phyloP scores from a whole-genome alignment of 2,329 filamentous ascomycete genomes.

The Sporothrix brasiliensis region DNA sequence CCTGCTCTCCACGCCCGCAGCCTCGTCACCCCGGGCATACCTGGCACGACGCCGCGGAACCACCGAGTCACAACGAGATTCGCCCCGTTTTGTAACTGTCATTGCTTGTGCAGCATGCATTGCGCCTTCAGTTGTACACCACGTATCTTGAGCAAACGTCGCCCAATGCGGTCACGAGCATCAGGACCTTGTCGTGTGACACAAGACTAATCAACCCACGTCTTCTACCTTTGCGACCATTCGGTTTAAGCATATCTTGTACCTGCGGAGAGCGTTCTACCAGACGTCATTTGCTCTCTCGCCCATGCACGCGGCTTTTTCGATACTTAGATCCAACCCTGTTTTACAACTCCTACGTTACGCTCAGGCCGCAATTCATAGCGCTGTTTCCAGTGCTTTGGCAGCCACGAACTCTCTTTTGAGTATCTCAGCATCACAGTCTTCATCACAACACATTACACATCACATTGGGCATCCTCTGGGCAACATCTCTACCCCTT shows the following conservation, averaged over 20 bases:
- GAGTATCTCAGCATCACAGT: too few species aligned
- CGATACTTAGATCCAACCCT: neutral
- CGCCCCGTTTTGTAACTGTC: neutral
- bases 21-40: neutral
- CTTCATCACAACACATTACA: neutral
- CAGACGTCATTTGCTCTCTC: neutral
- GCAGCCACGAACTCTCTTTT: neutral
- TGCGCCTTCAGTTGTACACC: neutral
- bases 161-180: neutral
- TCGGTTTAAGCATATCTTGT: neutral
- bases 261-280: neutral
- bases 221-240: too few species aligned
- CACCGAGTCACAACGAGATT: neutral
- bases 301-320: neutral
- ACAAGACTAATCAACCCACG: neutral
- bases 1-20: neutral
- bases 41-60: neutral
- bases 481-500: neutral
- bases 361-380: neutral
- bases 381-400: neutral
- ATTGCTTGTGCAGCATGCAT: neutral
- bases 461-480: neutral
- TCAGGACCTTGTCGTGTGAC: neutral
- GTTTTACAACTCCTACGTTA: neutral
- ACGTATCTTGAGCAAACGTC: constrained; percentile 11